Evolutionary conservation across 495 filamentous ascomycete genomes (phyloP).

Genomic region (Talaromyces ruber): DNA sequence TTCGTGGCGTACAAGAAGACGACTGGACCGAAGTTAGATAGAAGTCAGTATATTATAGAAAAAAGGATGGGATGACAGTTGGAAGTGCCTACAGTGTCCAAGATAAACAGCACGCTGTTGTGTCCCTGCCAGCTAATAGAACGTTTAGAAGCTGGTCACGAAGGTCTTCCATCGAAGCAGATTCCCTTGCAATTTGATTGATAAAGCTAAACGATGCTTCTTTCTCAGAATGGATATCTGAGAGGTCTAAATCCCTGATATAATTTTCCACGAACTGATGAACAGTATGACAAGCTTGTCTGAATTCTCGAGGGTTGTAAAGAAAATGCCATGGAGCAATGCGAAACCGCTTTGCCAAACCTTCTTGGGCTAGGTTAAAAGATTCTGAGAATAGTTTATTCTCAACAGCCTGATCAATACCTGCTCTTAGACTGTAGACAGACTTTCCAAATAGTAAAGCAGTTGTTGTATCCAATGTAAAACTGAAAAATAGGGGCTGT

Average conservation of each 20-base stretch:
- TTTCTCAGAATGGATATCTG: no score
- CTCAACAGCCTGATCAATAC: slow-evolving; percentile 11
- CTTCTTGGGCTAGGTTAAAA: slow-evolving; percentile 30
- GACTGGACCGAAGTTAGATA: slow-evolving; percentile 7
- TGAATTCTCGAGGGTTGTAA: slow-evolving; percentile 21
- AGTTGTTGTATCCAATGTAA: slow-evolving; percentile 38
- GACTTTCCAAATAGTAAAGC: slow-evolving; percentile 34
- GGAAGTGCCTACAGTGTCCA: slow-evolving; percentile 21
- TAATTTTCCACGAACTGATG: slow-evolving; percentile 29
- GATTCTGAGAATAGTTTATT: slow-evolving; percentile 24
- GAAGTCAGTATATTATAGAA: slow-evolving; percentile 1
- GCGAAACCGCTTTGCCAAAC: slow-evolving; percentile 28
- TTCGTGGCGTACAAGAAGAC: slow-evolving; percentile 19
- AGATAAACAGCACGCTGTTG: slow-evolving; percentile 42
- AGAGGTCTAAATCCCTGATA: slow-evolving; percentile 15
- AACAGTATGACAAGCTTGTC: slow-evolving; percentile 27
- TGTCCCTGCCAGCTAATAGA: slow-evolving; percentile 54
- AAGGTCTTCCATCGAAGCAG: slow-evolving; percentile 20
- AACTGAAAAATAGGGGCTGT: slow-evolving; percentile 31
- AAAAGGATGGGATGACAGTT: neutral
- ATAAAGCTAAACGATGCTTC: slow-evolving; percentile 9
- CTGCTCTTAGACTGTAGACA: slow-evolving; percentile 23
- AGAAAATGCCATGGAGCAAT: slow-evolving; percentile 29
- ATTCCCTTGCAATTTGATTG: slow-evolving; percentile 17
- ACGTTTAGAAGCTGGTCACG: slow-evolving; percentile 50